Base-by-base conservation (phyloP, 768 basidiomycete genomes). In the Suillus variegatus region DNA sequence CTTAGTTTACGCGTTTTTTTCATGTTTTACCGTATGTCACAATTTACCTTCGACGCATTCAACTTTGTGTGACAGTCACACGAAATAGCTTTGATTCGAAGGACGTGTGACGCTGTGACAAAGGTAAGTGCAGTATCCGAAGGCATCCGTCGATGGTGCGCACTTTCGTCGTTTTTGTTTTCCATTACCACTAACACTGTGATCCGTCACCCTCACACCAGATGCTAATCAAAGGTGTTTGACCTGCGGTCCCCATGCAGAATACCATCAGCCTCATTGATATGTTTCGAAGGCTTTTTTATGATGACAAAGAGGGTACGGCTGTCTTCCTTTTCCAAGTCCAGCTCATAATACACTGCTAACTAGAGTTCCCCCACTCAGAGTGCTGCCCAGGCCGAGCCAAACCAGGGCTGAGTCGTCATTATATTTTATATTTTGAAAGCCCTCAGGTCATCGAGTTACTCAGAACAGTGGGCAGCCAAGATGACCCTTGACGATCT, bases 401-500 rank as follows among this genome's bases (percentile, higher is more conserved):
- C 6, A 32, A 32, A 32, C 32, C 32, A 32, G 32, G 32, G 32
- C 32, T 32, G 6, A 32, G n/a, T n/a, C n/a, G 20, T 20, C 4
- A 46, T 46, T 46, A n/a, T 10, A 46, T 46, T n/a, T 46, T n/a
- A n/a, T 10, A 46, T 46, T 46, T n/a, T 46, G 3, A 10, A 46
- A 20, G 44, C 44, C 14, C 13, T 3, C 3, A 25, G 14, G 7
- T 25, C 3, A 16, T 51, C 14, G 25, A 18, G 86, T 1, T 89
- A 87, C 71, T 84, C 86, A 18, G 92, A 96, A 60, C 86, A 83
- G 61, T 85, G 96, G 51, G 94, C 93, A 1, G 87, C 94, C 2
- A 98, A 97, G 77, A 95, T 99, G 95, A 88, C n/a, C 65, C 83
- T 97, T 13, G 92, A 97, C 68, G 95, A 97, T 74, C 81, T 98